phyloP scores from a whole-genome alignment of 2,329 filamentous ascomycete species.

The Massarina eburnea region DNA sequence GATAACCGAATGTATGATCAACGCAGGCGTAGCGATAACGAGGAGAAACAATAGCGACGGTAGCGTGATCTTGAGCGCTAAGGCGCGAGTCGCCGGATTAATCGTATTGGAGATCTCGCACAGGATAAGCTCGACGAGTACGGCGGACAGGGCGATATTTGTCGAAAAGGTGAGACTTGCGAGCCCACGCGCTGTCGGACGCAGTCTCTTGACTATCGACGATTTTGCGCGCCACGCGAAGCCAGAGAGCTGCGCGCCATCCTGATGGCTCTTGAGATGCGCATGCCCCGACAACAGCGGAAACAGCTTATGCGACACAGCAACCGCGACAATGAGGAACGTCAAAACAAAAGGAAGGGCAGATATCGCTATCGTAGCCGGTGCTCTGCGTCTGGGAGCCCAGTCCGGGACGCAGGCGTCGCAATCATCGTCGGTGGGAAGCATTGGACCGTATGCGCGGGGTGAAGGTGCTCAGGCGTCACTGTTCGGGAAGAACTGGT shows the following conservation, averaged over 20 bases:
- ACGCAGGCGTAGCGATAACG: conserved; percentile 73
- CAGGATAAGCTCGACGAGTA: conserved; percentile 77
- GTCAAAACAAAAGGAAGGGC: conserved; percentile 70
- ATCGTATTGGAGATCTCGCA: conserved; percentile 80
- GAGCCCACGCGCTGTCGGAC: conserved; percentile 39
- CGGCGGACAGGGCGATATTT: conserved; percentile 74
- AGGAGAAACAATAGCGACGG: conserved; percentile 71
- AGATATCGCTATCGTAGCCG: conserved; percentile 60
- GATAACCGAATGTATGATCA: conserved; percentile 72
- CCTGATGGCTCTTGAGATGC: conserved; percentile 63
- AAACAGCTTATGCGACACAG: conserved; percentile 70
- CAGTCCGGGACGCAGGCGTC: conserved; percentile 61
- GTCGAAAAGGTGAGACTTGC: conserved; percentile 70
- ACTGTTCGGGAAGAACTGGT: conserved; percentile 18
- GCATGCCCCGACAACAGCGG: conserved; percentile 65
- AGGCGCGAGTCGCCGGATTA: conserved; percentile 65
- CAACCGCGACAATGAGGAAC: conserved; percentile 63
- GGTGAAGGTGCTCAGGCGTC: conserved; percentile 11
- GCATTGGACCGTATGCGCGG: conserved; percentile 24
- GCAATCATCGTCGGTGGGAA: conserved; percentile 52
- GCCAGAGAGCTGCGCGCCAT: conserved; percentile 61
- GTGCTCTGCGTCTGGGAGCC: conserved; percentile 39
- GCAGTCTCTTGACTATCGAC: conserved; percentile 42
- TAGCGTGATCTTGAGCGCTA: conserved; percentile 70
- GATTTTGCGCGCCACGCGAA: conserved; percentile 24